These are phyloP conservation scores for Fusarium anguioides DNA, from an alignment of 2,329 filamentous ascomycete genomes.

Conservation along the genomic window DNA sequence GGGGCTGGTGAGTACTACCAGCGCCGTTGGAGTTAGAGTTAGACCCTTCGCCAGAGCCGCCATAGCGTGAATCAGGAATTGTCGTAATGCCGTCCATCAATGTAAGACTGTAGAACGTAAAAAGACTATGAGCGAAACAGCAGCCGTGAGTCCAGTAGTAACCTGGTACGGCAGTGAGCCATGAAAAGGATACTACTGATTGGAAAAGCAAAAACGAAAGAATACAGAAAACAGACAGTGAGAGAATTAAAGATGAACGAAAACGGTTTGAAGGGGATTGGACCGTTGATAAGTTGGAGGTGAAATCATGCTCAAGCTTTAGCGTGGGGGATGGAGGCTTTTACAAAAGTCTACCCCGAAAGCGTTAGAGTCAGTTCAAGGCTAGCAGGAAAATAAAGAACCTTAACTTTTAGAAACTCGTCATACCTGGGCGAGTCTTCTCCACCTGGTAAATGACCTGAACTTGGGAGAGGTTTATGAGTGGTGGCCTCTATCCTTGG, in stretches of 20 bases:
- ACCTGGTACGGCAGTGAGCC: constrained; percentile 4
- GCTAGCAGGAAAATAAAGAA: constrained; percentile 29
- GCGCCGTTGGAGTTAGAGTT: constrained; percentile 18
- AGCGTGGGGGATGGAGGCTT: constrained; percentile 16
- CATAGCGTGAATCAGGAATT: constrained; percentile 35
- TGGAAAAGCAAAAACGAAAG: background rate
- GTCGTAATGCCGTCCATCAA: constrained; percentile 49
- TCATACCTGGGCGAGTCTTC: constrained; percentile 23
- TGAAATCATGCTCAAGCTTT: constrained; percentile 19
- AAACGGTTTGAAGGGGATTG: constrained; percentile 8
- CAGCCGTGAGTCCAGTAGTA: constrained; percentile 8
- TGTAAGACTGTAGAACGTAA: constrained; percentile 3
- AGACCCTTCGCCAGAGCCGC: constrained; percentile 33
- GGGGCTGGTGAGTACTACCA: constrained; percentile 15
- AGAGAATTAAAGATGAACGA: constrained; percentile 6
- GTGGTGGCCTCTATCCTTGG: constrained; percentile 24
- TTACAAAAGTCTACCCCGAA: constrained; percentile 16
- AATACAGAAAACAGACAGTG: background rate
- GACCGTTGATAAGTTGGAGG: constrained; percentile 29
- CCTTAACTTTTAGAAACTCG: constrained; percentile 29
- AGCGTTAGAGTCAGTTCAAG: constrained; percentile 19
- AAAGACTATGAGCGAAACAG: background rate
- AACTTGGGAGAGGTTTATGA: constrained; percentile 26
- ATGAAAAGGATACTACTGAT: background rate
- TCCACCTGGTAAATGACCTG: constrained; percentile 36